A percentile compares a stretch with the other conserved stretches of the same genome.
Evolutionary conservation across 345 rosid genomes (phyloP).

Genomic region (Excoecaria agallocha): DNA sequence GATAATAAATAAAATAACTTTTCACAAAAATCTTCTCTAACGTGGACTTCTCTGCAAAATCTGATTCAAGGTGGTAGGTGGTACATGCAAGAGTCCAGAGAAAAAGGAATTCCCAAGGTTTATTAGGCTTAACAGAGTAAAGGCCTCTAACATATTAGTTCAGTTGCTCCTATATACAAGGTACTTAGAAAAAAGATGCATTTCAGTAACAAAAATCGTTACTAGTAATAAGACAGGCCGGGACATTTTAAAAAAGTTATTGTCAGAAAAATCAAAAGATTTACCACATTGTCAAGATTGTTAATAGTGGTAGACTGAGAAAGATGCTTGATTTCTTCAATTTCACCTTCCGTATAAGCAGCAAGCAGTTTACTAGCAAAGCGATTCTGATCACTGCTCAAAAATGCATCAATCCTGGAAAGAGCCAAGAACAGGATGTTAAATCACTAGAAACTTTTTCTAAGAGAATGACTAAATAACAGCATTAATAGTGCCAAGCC

Average conservation of each 20-base stretch:
- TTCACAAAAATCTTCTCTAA: too few species aligned
- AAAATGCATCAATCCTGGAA: slow-evolving; percentile 76
- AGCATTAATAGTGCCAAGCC: neutral
- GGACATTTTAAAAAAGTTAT: slow-evolving; percentile 5
- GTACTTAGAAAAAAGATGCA: neutral
- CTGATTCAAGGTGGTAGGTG: neutral
- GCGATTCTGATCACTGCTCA: slow-evolving; percentile 81
- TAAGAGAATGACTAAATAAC: neutral
- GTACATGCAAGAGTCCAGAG: neutral
- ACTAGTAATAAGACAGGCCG: neutral
- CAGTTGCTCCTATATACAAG: neutral
- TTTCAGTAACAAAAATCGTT: neutral
- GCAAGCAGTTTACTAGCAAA: slow-evolving; percentile 75
- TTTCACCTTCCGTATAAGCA: slow-evolving; percentile 79
- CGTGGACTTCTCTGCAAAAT: neutral
- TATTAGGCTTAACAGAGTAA: neutral
- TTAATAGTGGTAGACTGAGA: slow-evolving; percentile 71
- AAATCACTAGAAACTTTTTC: neutral
- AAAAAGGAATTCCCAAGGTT: neutral
- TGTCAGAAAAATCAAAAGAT: neutral
- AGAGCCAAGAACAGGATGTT: slow-evolving; percentile 3
- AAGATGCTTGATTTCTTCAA: slow-evolving; percentile 85
- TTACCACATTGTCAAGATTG: slow-evolving; percentile 78
- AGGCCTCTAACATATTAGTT: neutral
- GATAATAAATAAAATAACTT: too few species aligned